phyloP scores from a whole-genome alignment of 2,329 filamentous ascomycete species.

The Fusarium protoensiforme region DNA sequence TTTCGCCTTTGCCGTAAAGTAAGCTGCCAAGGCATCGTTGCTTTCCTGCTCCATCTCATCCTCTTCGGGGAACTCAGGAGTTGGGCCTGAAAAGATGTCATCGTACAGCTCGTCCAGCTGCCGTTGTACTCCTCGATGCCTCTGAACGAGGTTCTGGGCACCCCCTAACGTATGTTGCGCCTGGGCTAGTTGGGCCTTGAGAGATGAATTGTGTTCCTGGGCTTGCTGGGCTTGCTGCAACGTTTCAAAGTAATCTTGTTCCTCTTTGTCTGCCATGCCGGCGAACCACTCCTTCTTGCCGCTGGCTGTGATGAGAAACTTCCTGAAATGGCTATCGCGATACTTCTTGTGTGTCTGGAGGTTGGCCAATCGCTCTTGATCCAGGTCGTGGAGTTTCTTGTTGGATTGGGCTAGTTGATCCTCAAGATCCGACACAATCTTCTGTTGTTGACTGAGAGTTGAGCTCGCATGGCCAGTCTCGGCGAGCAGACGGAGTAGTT shows the following conservation, averaged over 20 bases:
- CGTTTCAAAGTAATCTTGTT: conserved; percentile 65
- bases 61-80: conserved; percentile 64
- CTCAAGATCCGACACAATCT: conserved; percentile 59
- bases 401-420: conserved; percentile 51
- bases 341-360: conserved; percentile 64
- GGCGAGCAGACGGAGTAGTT: conserved; percentile 58
- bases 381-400: conserved; percentile 52
- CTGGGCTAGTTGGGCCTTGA: conserved; percentile 53
- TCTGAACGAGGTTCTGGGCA: conserved; percentile 49
- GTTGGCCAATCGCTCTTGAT: conserved; percentile 56
- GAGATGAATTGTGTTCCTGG: conserved; percentile 53
- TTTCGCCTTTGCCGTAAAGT: conserved; percentile 50
- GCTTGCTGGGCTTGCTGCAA: conserved; percentile 60
- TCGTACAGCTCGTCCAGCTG: conserved; percentile 63
- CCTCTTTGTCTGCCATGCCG: conserved; percentile 63
- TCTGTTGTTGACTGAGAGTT: conserved; percentile 57
- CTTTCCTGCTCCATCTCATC: conserved; percentile 57
- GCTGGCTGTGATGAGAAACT: conserved; percentile 62
- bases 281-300: conserved; percentile 55
- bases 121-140: conserved; percentile 54
- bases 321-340: conserved; percentile 62
- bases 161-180: conserved; percentile 50
- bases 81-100: conserved; percentile 64
- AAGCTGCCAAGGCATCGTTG: conserved; percentile 48
- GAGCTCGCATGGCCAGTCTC: conserved; percentile 61